These are phyloP conservation scores for Platanthera zijinensis DNA, from an alignment of 106 monocot species.

Conservation along the genomic window DNA sequence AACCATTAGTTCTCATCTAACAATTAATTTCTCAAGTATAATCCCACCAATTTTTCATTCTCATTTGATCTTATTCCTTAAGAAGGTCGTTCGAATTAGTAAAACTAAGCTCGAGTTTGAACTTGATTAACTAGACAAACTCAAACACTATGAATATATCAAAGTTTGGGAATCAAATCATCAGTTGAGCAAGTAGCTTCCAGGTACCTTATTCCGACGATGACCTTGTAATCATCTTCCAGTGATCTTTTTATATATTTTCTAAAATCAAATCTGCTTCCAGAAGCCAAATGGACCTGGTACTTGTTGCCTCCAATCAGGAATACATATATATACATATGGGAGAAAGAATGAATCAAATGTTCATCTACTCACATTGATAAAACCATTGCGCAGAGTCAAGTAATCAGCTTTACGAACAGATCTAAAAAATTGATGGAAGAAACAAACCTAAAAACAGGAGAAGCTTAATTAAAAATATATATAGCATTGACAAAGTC, in stretches of 20 bases:
- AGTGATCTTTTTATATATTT: conserved; percentile 55
- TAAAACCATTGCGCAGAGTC: conserved; percentile 51
- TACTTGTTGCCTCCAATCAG: background rate
- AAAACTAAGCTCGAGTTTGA: too few relatives aligned
- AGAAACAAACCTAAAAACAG: conserved; percentile 24
- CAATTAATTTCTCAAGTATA: too few relatives aligned
- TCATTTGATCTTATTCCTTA: too few relatives aligned
- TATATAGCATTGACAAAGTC: background rate
- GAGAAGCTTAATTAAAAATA: background rate
- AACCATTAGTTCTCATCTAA: background rate
- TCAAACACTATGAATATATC: too few relatives aligned
- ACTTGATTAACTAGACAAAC: too few relatives aligned
- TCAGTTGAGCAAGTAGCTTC: background rate
- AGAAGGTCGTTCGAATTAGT: too few relatives aligned
- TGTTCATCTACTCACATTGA: conserved; percentile 26
- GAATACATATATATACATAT: background rate
- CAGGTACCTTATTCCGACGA: conserved; percentile 49
- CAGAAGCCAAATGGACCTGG: conserved; percentile 52
- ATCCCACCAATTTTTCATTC: too few relatives aligned
- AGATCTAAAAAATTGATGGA: conserved; percentile 49
- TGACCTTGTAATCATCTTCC: conserved; percentile 58
- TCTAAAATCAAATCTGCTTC: conserved; percentile 56
- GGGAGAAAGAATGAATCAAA: background rate
- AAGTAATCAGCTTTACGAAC: conserved; percentile 55
- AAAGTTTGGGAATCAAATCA: background rate